Conservation (phyloP, 371 early-diverging fungal species). For the Rhizomucor miehei region DNA sequence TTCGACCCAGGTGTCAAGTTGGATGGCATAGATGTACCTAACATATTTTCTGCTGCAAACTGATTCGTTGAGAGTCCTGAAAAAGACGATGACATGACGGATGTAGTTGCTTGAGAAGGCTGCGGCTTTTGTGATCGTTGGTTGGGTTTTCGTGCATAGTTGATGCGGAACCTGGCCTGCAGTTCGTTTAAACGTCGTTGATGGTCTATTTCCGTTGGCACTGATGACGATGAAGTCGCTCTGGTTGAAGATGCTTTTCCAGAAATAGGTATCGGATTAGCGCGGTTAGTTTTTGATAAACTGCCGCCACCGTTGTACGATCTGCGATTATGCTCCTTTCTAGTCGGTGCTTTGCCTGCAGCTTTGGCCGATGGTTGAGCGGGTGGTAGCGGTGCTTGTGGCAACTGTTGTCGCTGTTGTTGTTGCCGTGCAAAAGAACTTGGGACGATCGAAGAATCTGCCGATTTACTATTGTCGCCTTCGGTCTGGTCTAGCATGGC, state of each 20-base stretch:
- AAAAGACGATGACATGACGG: neutral
- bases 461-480: no score
- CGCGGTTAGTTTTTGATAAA: neutral
- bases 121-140: constrained; percentile 2
- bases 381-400: neutral
- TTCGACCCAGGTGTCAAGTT: neutral
- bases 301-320: neutral
- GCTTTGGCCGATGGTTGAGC: constrained; percentile 2
- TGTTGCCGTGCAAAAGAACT: neutral
- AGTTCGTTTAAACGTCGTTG: constrained; percentile 27
- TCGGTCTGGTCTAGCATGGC: constrained; percentile 15
- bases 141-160: constrained; percentile 27
- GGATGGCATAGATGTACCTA: neutral
- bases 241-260: constrained; percentile 3
- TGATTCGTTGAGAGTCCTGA: constrained; percentile 1
- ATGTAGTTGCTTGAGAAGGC: neutral
- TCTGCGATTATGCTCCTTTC: neutral
- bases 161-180: constrained; percentile 31
- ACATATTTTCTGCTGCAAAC: neutral
- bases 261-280: constrained; percentile 2
- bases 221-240: constrained; percentile 5
- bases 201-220: constrained; percentile 23
- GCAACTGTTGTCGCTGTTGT: neutral
- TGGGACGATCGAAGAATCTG: no score
- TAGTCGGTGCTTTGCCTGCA: neutral